Evolutionary conservation across 495 filamentous ascomycete species (phyloP).

Genomic region (Penicillium bialowiezense): DNA sequence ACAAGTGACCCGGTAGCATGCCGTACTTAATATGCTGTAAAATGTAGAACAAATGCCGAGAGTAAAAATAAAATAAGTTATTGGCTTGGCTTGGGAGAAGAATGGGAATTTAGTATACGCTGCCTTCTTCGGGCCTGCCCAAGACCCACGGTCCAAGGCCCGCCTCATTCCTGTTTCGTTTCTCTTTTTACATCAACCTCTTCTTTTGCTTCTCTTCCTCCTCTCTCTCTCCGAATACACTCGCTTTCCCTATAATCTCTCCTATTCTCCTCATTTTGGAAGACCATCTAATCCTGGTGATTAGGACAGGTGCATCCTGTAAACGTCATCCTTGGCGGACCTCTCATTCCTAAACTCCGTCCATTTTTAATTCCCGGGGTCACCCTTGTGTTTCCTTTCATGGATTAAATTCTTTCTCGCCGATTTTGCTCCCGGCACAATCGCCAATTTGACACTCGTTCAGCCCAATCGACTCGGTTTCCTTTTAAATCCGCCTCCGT

Average conservation of each 20-base stretch:
- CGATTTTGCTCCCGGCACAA: neutral
- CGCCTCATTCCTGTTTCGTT: conserved; percentile 1
- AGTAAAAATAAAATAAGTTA: neutral
- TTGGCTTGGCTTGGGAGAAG: neutral
- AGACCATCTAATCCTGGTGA: neutral
- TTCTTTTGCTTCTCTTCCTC: conserved; percentile 1
- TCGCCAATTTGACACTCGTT: conserved; percentile 3
- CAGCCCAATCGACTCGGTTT: neutral
- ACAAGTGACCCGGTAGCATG: neutral
- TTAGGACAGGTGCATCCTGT: neutral
- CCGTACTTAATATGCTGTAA: no score
- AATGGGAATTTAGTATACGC: neutral
- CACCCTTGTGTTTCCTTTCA: neutral
- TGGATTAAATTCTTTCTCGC: neutral
- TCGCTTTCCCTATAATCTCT: neutral
- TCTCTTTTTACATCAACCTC: conserved; percentile 5
- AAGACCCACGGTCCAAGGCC: conserved; percentile 10
- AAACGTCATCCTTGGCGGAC: conserved; percentile 9
- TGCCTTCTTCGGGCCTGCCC: neutral
- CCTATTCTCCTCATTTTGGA: neutral
- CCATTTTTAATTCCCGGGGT: conserved; percentile 4
- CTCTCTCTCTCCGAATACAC: neutral
- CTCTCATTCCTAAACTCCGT: conserved; percentile 4
- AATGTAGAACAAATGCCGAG: no score
- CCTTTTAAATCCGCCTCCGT: conserved; percentile 4